phyloP scores from a whole-genome alignment of 257 asterid species.

The Fraxinus anomala region DNA sequence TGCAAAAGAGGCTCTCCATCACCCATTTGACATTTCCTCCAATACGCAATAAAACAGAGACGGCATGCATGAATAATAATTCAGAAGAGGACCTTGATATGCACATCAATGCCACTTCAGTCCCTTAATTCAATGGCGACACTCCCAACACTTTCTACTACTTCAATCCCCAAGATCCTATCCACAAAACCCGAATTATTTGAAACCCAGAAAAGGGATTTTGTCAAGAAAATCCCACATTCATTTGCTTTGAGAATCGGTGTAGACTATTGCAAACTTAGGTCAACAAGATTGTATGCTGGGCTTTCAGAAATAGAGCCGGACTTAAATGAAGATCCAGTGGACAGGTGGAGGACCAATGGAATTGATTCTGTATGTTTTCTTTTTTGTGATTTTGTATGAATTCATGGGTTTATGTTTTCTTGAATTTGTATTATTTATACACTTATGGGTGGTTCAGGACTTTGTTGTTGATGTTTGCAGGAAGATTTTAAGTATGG shows the following conservation, averaged over 20 bases:
- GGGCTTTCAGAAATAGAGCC: conserved; percentile 76
- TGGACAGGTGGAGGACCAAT: conserved; percentile 77
- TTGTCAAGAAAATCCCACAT: conserved; percentile 18
- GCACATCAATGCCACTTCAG: neutral
- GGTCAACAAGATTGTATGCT: conserved; percentile 59
- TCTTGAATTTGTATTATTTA: conserved; percentile 1
- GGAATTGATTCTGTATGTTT: conserved; percentile 55
- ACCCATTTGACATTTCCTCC: conserved; percentile 18
- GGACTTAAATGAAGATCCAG: conserved; percentile 78
- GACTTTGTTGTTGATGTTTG: conserved; percentile 24
- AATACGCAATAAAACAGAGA: neutral
- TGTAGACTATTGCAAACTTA: conserved; percentile 20
- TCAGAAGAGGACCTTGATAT: conserved; percentile 13
- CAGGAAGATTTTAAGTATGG: conserved; percentile 78
- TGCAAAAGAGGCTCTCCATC: conserved; percentile 31
- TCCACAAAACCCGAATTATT: conserved; percentile 31
- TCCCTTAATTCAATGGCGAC: conserved; percentile 49
- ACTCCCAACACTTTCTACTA: conserved; percentile 39
- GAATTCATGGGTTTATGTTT: neutral
- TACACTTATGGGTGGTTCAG: neutral
- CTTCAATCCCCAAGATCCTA: conserved; percentile 39
- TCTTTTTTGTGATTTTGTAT: neutral
- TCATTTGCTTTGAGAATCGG: conserved; percentile 24
- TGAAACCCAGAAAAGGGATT: conserved; percentile 22
- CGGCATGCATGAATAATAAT: neutral